Conservation (phyloP, 2,329 filamentous ascomycete genomes). For the Talaromyces funiculosus region DNA sequence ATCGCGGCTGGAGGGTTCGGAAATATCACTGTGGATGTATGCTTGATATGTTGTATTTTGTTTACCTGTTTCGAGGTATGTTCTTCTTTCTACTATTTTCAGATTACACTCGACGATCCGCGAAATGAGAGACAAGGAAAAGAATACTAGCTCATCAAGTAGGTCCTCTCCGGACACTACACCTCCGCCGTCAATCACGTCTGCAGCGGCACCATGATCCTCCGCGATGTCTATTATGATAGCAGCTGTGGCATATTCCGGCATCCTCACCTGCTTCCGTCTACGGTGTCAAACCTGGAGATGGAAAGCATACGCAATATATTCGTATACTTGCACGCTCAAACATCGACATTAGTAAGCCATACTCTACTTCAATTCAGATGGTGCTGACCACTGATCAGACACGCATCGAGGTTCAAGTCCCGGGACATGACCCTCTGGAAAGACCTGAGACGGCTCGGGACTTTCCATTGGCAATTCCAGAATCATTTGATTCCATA, state of each 20-base stretch:
- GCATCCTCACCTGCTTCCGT: conserved; percentile 15
- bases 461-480: background rate
- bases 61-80: conserved; percentile 24
- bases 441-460: background rate
- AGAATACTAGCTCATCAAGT: background rate
- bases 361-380: background rate
- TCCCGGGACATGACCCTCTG: background rate
- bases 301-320: conserved; percentile 7
- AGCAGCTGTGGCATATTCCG: conserved; percentile 1
- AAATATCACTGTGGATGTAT: conserved; percentile 15
- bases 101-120: no score
- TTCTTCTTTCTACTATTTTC: background rate
- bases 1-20: background rate
- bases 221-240: conserved; percentile 16
- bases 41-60: conserved; percentile 22
- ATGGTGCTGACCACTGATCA: background rate
- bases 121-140: background rate
- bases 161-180: conserved; percentile 22
- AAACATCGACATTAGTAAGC: conserved; percentile 8
- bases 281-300: conserved; percentile 13
- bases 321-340: conserved; percentile 1
- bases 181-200: conserved; percentile 20
- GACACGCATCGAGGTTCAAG: background rate
- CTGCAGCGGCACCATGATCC: conserved; percentile 19
- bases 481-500: background rate